phyloP scores from a whole-genome alignment of 306 rosid species.

The Vicia faba region DNA sequence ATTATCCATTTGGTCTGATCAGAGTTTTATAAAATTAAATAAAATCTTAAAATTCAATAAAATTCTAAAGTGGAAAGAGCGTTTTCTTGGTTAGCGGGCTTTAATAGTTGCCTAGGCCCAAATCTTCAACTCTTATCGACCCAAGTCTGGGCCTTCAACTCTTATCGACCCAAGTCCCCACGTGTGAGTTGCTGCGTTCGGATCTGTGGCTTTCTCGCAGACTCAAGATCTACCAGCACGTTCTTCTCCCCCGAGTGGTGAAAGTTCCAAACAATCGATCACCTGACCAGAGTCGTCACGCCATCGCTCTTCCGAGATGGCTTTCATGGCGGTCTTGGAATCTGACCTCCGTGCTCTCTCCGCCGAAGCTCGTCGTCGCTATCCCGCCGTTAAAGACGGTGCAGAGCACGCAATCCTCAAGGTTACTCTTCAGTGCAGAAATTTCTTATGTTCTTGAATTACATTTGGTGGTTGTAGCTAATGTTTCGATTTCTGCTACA shows the following conservation, averaged over 20 bases:
- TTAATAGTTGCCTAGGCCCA: no score
- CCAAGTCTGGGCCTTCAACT: no score
- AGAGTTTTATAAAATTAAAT: no score
- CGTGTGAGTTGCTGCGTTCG: constrained; percentile 40
- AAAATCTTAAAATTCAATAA: no score
- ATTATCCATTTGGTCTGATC: no score
- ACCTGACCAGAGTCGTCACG: neutral
- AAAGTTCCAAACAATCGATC: constrained; percentile 32
- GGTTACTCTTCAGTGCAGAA: constrained; percentile 47
- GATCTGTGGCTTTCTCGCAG: constrained; percentile 33
- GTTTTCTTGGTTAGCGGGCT: no score
- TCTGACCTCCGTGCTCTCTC: constrained; percentile 99
- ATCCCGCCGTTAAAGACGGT: constrained; percentile 91
- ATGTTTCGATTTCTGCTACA: constrained; percentile 29
- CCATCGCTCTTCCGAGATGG: constrained; percentile 58
- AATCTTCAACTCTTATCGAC: neutral
- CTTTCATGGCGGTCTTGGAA: constrained; percentile 98
- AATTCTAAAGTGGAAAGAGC: no score
- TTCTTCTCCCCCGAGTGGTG: constrained; percentile 7
- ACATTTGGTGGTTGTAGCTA: constrained; percentile 30
- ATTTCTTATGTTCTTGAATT: constrained; percentile 17
- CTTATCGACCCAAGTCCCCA: constrained; percentile 18
- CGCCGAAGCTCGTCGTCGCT: constrained; percentile 98
- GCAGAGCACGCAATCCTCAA: constrained; percentile 94
- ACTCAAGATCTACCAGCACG: constrained; percentile 51